Percentiles rank a stretch among this genome's conserved stretches.
These are phyloP conservation scores for Trichoderma aggressivum DNA, from an alignment of 2,329 filamentous ascomycete species.

Conservation along the genomic window DNA sequence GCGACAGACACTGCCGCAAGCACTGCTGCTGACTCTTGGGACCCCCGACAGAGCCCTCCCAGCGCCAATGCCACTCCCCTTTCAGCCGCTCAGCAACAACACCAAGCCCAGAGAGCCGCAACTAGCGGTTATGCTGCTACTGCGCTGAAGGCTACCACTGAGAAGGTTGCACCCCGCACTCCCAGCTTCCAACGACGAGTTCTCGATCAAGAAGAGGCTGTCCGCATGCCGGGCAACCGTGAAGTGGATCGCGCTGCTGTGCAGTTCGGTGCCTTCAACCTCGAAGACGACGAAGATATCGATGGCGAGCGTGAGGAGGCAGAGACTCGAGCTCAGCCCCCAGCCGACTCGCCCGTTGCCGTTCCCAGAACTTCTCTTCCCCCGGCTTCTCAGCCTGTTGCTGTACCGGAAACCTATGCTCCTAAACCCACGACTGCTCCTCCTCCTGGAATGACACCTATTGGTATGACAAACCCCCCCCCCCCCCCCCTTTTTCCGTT, in stretches of 20 bases:
- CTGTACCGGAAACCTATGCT: conserved; percentile 54
- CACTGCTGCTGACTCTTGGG: conserved; percentile 82
- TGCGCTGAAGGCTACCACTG: conserved; percentile 71
- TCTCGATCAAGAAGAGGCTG: conserved; percentile 92
- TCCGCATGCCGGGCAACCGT: conserved; percentile 96
- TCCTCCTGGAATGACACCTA: conserved; percentile 34
- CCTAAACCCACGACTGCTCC: conserved; percentile 53
- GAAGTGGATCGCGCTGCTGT: conserved; percentile 90
- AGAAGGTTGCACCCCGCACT: conserved; percentile 58
- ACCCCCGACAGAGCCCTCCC: conserved; percentile 59
- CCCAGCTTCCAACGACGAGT: conserved; percentile 82
- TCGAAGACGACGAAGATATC: conserved; percentile 85
- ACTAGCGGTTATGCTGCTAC: conserved; percentile 73
- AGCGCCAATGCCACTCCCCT: conserved; percentile 65
- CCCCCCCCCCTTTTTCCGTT: too few species aligned
- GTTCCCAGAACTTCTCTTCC: conserved; percentile 84
- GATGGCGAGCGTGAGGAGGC: conserved; percentile 94
- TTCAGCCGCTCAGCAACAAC: conserved; percentile 61
- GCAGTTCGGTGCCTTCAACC: conserved; percentile 92
- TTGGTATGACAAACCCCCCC: conserved; percentile 27
- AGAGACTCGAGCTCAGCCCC: conserved; percentile 89
- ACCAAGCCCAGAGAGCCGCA: conserved; percentile 49
- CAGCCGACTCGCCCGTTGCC: conserved; percentile 84
- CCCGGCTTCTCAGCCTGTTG: conserved; percentile 58
- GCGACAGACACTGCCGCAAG: conserved; percentile 82